Evolutionary conservation across 2,329 filamentous ascomycete genomes (phyloP), one percentile per base, ranked within the genome.

Genomic region (Aspergillus tubingensis): DNA sequence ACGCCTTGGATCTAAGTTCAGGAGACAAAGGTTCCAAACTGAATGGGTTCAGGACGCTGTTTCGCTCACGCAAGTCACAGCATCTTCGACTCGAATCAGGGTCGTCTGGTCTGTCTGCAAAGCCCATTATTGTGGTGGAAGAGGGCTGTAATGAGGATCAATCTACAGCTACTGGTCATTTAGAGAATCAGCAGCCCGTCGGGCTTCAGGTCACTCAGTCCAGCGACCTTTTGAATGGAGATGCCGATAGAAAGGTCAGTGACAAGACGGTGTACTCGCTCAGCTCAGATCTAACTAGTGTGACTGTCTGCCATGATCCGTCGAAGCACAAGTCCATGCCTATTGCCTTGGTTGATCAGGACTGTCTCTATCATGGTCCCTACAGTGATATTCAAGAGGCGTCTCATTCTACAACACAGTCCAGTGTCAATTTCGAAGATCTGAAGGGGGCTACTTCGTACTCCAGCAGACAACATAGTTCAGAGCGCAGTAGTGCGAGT

Each of bases 261-360:
- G 69, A 70, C 47, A 69, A 72, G 49, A 75, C 69, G 1, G 61
- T 68, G 0, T 54, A 67, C 17, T 77, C 76, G 11, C 68, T 69
- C 19, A 63, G 68, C 30, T 77, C 76, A 3, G 68, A 70, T n/a
- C 61, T 61, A n/a, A 77, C 72, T 6, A 69, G 59, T 15, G 59
- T 54, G 13, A 79, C 75, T 36, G 70, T 78, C n/a, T 65, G 62
- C 56, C 75, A 65, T 48, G 67, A 70, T 48, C 70, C 74, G 3
- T 74, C 74, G n/a, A 73, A 69, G 51, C 68, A 65, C 6, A 59
- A 64, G 4, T 66, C 62, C 7, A 65, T 61, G 51, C 68, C 67
- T 8, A 70, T 72, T 39, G 30, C 60, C 11, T 60, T 68, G 13
- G 58, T 63, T 10, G 56, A 70, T 36, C 43, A 58, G 21, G 58